Evolutionary conservation across 768 basidiomycete genomes (phyloP).

Genomic region (Lactarius tabidus): DNA sequence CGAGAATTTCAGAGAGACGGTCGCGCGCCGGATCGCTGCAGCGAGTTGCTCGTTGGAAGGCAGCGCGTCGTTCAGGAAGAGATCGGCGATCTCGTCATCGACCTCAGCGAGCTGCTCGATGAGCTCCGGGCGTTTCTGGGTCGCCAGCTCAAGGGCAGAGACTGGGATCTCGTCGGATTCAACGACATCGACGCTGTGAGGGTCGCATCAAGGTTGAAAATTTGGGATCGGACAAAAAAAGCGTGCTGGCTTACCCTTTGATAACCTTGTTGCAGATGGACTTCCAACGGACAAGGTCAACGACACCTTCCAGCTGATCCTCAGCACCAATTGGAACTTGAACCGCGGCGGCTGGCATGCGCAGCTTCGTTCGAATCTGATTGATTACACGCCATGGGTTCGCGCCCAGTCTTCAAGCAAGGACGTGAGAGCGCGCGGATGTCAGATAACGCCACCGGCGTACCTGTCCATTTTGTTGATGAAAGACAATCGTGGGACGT

Average conservation of each 20-base stretch:
- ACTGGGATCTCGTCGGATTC: conserved; percentile 87
- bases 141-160: conserved; percentile 65
- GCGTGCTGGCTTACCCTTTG: conserved; percentile 69
- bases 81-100: conserved; percentile 91
- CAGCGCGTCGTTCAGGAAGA: conserved; percentile 79
- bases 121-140: conserved; percentile 84
- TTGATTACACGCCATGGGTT: conserved; percentile 94
- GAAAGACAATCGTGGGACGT: conserved; percentile 92
- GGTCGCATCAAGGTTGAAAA: not conserved
- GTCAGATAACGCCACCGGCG: conserved; percentile 6
- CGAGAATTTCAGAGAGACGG: conserved; percentile 83
- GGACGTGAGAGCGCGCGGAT: not conserved
- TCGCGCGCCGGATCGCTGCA: conserved; percentile 84
- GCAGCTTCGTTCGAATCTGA: conserved; percentile 88
- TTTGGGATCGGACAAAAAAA: not conserved
- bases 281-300: conserved; percentile 93
- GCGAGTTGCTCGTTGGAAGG: conserved; percentile 73
- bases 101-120: conserved; percentile 95
- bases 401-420: conserved; percentile 71
- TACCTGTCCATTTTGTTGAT: conserved; percentile 99
- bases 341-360: conserved; percentile 89
- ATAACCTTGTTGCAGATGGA: conserved; percentile 90
- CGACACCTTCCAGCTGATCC: conserved; percentile 81
- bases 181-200: conserved; percentile 66
- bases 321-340: conserved; percentile 94